Base-by-base conservation (phyloP, 2,329 filamentous ascomycete genomes). In the Phoma sp. region DNA sequence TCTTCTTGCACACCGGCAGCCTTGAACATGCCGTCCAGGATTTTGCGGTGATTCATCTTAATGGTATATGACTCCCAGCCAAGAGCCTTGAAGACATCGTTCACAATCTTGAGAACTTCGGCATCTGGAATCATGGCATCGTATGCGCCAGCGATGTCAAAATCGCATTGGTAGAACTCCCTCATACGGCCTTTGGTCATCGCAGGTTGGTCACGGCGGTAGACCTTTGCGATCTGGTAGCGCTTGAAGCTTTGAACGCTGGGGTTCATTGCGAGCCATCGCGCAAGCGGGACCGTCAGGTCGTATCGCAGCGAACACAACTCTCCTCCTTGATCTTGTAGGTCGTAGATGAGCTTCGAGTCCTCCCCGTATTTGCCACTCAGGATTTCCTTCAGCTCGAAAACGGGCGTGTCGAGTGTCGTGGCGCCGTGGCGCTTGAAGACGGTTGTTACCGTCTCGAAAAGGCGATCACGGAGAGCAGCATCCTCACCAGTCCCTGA, bases 121-220 rank as follows among this genome's bases (percentile, higher is more conserved):
- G 92, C 90, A 71, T 97, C 94, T 52, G 93, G 91, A 24, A 96
- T 84, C 92, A 97, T 96, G 49, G 91, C 78, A 73, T 96, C 94
- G 79, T 92, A 96, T 37, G 80, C 81, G 58, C 93, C 69, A 12
- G 93, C 93, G 77, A 97, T 94, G 74, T 97, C 93, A 72, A 97
- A 96, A 78, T 98, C 94, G 80, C 93, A 97, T 77, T 97, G 93
- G 80, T 96, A 96, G 77, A 96, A 96, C 78, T 97, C 94, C 70
- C 94, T 86, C 89, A 96, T 95, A 49, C 93, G 87, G 46, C 93
- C 94, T 75, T 96, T 95, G 59, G 89, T 91, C 79, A 97, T 91
- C 8, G 71, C 70, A 22, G 90, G 90, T 75, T 92, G 89, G 74
- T 93, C 90, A 74, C 89, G 80, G 59, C 90, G 83, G 78, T 92